Evolutionary conservation across 2,329 filamentous ascomycete species (phyloP).

Genomic region (Aspergillus nomiae): DNA sequence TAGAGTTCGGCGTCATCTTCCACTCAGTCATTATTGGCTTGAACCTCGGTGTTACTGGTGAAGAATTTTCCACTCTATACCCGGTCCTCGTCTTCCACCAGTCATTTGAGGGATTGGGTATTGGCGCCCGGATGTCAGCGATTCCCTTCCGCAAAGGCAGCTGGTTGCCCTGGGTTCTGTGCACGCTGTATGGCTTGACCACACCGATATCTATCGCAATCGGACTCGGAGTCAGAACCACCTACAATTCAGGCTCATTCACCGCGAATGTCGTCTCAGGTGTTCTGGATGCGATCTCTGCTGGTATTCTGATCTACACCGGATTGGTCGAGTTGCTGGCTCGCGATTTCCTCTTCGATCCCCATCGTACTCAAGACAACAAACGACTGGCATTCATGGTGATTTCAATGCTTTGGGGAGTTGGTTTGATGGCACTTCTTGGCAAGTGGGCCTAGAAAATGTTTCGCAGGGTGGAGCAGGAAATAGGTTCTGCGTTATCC

Average conservation of each 20-base stretch:
- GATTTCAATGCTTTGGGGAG: conserved; percentile 42
- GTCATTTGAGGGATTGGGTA: conserved; percentile 64
- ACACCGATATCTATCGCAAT: conserved; percentile 54
- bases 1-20: conserved; percentile 65
- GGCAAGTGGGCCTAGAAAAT: conserved; percentile 52
- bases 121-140: conserved; percentile 61
- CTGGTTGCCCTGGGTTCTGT: conserved; percentile 55
- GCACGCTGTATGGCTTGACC: conserved; percentile 52
- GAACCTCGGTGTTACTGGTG: conserved; percentile 59
- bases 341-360: conserved; percentile 54
- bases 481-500: neutral
- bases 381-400: conserved; percentile 47
- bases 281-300: conserved; percentile 50
- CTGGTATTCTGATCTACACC: conserved; percentile 55
- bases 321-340: conserved; percentile 54
- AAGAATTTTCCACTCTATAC: conserved; percentile 61
- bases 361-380: conserved; percentile 43
- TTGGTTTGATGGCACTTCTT: conserved; percentile 51
- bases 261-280: conserved; percentile 50
- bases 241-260: conserved; percentile 45
- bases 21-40: conserved; percentile 66
- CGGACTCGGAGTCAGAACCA: conserved; percentile 50
- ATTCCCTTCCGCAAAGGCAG: conserved; percentile 53
- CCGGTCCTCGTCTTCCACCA: conserved; percentile 66
- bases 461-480: neutral